Conservation (phyloP, 345 rosid genomes). For the Geranium brycei region DNA sequence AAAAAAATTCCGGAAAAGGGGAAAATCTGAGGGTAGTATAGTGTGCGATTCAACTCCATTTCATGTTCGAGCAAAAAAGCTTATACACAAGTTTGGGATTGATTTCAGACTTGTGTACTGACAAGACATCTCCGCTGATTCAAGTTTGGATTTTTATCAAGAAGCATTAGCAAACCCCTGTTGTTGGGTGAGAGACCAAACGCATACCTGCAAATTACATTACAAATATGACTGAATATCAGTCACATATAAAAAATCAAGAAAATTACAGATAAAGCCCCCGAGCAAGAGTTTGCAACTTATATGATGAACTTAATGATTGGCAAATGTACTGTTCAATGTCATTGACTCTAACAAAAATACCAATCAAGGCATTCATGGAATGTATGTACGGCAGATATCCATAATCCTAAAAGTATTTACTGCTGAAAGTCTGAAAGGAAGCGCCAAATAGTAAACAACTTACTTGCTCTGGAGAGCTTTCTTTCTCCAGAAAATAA, state of each 20-base stretch:
- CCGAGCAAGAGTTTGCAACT: no score
- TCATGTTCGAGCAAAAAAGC: constrained; percentile 8
- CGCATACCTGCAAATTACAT: constrained; percentile 35
- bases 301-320: no score
- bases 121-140: constrained; percentile 71
- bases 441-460: background rate
- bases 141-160: constrained; percentile 55
- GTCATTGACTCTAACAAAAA: background rate
- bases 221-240: background rate
- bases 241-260: background rate
- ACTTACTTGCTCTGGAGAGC: constrained; percentile 88
- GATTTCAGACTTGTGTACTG: constrained; percentile 54
- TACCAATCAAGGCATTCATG: background rate
- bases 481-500: constrained; percentile 73
- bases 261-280: background rate
- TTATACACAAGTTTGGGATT: constrained; percentile 3
- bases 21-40: constrained; percentile 1
- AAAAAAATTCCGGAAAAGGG: constrained; percentile 11
- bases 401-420: background rate
- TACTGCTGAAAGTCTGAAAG: background rate
- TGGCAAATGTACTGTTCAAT: background rate
- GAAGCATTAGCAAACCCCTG: constrained; percentile 66
- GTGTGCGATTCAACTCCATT: constrained; percentile 12
- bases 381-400: background rate
- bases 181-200: constrained; percentile 53